A percentile compares a stretch with the other conserved stretches of the same genome.
These are phyloP conservation scores for Venturia asperata DNA, from an alignment of 2,329 filamentous ascomycete genomes.

Conservation along the genomic window DNA sequence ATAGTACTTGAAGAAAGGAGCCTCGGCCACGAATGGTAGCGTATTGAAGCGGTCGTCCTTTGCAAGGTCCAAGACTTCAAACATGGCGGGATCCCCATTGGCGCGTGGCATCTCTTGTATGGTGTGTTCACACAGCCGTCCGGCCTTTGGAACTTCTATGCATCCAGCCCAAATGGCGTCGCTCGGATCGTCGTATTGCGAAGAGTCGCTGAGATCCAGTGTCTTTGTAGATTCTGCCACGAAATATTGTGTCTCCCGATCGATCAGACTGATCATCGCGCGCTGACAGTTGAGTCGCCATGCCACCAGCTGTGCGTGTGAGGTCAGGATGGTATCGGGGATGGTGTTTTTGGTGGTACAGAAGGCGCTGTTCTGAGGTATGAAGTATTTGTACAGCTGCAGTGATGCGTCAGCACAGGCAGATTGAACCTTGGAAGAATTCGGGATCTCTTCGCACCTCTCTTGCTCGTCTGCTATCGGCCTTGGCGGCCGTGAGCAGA, in stretches of 20 bases:
- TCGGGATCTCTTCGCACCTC: background rate
- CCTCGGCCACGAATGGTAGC: slow-evolving; percentile 27
- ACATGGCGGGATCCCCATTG: slow-evolving; percentile 34
- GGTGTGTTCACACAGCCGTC: slow-evolving; percentile 31
- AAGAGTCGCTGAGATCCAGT: slow-evolving; percentile 32
- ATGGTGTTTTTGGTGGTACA: slow-evolving; percentile 16
- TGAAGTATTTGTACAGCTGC: slow-evolving; percentile 28
- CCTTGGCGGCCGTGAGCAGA: background rate
- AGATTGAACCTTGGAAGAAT: too few species aligned
- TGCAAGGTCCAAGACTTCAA: slow-evolving; percentile 29
- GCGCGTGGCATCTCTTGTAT: slow-evolving; percentile 23
- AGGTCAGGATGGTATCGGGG: slow-evolving; percentile 31
- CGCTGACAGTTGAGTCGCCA: slow-evolving; percentile 32
- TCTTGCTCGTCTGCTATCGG: background rate
- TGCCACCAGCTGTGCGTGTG: slow-evolving; percentile 33
- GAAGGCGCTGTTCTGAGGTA: slow-evolving; percentile 18
- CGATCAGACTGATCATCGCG: slow-evolving; percentile 40
- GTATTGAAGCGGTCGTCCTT: slow-evolving; percentile 28
- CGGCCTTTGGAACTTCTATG: slow-evolving; percentile 30
- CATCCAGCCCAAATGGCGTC: slow-evolving; percentile 30
- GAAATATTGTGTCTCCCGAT: slow-evolving; percentile 43
- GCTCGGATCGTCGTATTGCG: slow-evolving; percentile 27
- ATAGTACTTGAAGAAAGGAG: slow-evolving; percentile 30
- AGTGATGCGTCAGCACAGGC: background rate
- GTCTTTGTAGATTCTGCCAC: slow-evolving; percentile 45